Evolutionary conservation across 2,329 filamentous ascomycete species (phyloP), one percentile per base, ranked within the genome.

Genomic region (Beauveria sp.): DNA sequence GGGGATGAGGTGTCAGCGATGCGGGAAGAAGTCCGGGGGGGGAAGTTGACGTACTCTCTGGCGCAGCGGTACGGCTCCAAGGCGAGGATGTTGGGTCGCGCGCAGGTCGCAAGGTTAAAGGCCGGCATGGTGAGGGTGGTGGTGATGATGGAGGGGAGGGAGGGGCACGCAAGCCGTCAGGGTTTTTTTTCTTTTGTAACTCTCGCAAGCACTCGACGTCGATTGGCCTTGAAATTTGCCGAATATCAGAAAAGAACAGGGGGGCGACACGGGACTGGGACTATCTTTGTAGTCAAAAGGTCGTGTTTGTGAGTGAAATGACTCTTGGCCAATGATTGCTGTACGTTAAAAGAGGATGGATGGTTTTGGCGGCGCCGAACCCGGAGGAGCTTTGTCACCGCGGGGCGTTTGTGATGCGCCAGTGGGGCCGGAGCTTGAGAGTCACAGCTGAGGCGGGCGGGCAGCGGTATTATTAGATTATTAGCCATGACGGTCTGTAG

Each of bases 61-160:
- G 90, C 90, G 72, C 90, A 93, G 62, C 90, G 86, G 71, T 93
- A 93, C 45, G 90, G 90, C 70, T 91, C 82, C 53, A 93, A 79
- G 65, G 87, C 81, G 66, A 93, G 76, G 64, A 93, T 92, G 74
- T 93, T 93, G 49, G 87, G 82, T 67, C 90, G 83, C 46, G 88
- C 89, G 71, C 89, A 93, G 65, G 83, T 88, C 68, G 88, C 78
- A 57, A 93, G 78, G 71, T 91, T 84, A 74, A 93, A 93, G 38
- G 87, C 79, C 40, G 84, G 80, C 80, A 85, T 86, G 62, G 64
- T 71, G 54, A 31, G 8, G 53, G 26, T 34, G 42, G 18, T 52
- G 31, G 6, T 40, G 31, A 40, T 26, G 52, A 43, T 54, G 54
- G 60, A 20, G 31, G 45, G 58, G 48, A 2, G 34, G 28, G 40